These are phyloP conservation scores for Globisporangium heterothallicum DNA, from an alignment of 352 stramenopile species.

Conservation along the genomic window DNA sequence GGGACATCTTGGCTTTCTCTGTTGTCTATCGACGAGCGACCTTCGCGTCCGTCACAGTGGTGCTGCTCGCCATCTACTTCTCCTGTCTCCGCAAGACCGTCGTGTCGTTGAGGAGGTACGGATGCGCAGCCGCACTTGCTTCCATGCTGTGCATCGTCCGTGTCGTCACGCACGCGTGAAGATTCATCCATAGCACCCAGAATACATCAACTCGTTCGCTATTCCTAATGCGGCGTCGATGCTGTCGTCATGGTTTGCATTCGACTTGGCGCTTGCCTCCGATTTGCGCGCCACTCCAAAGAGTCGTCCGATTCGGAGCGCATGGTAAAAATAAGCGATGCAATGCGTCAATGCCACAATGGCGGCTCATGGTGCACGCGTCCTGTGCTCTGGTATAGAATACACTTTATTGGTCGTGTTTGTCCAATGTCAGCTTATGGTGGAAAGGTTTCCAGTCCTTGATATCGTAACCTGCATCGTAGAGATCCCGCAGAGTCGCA, in stretches of 20 bases:
- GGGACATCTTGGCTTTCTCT: background rate
- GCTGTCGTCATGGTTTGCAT: background rate
- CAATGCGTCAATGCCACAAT: background rate
- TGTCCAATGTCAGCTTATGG: slow-evolving; percentile 8
- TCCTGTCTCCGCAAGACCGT: too few relatives aligned
- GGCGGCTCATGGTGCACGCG: too few relatives aligned
- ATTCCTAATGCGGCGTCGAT: too few relatives aligned
- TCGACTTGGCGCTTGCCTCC: too few relatives aligned
- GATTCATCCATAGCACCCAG: background rate
- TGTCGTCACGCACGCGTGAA: background rate
- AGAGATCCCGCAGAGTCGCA: slow-evolving; percentile 4
- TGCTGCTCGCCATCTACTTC: background rate
- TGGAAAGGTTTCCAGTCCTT: slow-evolving; percentile 7
- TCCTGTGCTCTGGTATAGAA: too few relatives aligned
- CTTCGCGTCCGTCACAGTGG: background rate
- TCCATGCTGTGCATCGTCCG: background rate
- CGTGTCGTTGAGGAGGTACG: background rate
- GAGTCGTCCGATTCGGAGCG: slow-evolving; percentile 1
- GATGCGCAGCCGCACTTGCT: background rate
- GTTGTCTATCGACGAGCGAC: background rate
- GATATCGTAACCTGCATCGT: slow-evolving; percentile 8
- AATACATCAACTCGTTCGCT: background rate
- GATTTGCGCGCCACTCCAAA: slow-evolving; percentile 4
- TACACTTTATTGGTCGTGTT: background rate
- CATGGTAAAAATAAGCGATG: background rate